Percentiles rank a stretch among this genome's conserved stretches.
These are phyloP conservation scores for Pneumocystis jirovecii DNA, from an alignment of 1,139 yeast species.

Conservation along the genomic window DNA sequence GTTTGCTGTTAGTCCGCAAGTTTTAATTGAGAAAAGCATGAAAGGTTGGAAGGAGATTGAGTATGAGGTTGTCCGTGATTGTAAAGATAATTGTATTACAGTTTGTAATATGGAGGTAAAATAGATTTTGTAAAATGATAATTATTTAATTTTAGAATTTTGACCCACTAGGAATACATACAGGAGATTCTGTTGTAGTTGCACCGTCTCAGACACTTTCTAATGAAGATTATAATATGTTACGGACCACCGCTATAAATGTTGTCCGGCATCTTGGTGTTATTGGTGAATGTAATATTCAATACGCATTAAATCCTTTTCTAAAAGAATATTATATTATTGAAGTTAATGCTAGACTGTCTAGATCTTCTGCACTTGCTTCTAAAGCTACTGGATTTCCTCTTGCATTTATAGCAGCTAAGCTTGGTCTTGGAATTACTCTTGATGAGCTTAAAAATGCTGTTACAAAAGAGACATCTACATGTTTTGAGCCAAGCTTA, in stretches of 20 bases:
- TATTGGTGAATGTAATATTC: constrained; percentile 98
- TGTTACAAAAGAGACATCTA: constrained; percentile 87
- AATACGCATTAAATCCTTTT: constrained; percentile 88
- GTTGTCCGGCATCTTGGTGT: constrained; percentile 96
- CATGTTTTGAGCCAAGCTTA: constrained; percentile 94
- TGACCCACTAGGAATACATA: constrained; percentile 96
- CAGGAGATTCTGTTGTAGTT: constrained; percentile 97
- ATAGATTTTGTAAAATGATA: neutral
- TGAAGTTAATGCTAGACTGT: constrained; percentile 94
- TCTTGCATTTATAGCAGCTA: constrained; percentile 95
- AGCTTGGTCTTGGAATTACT: constrained; percentile 85
- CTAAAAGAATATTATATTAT: constrained; percentile 92
- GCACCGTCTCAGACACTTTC: constrained; percentile 97
- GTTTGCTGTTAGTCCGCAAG: constrained; percentile 91
- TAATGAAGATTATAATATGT: constrained; percentile 95
- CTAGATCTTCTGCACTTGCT: constrained; percentile 95
- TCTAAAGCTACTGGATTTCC: constrained; percentile 99
- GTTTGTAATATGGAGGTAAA: constrained; percentile 87
- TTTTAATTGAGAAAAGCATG: constrained; percentile 88
- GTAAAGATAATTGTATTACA: constrained; percentile 92
- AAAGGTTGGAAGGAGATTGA: constrained; percentile 99
- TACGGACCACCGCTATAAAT: constrained; percentile 93
- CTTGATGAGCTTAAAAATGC: constrained; percentile 84
- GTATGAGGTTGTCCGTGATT: constrained; percentile 97
- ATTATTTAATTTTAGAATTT: constrained; percentile 35